Evolutionary conservation across 2,329 filamentous ascomycete genomes (phyloP).

Genomic region (Ambrosiella xylebori): DNA sequence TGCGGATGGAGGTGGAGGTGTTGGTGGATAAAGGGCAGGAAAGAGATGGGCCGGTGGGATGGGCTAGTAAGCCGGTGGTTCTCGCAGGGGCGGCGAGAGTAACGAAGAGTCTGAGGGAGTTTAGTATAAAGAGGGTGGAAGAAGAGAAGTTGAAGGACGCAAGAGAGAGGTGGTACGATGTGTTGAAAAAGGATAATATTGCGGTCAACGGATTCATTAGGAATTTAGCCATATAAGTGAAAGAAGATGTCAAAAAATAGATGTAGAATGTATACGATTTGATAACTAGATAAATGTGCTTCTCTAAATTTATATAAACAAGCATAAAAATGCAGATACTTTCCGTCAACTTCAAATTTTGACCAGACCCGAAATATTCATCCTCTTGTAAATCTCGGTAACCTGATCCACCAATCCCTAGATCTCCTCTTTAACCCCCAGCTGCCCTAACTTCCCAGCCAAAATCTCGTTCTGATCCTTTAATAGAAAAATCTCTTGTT

Average conservation of each 20-base stretch:
- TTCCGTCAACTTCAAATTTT: not conserved
- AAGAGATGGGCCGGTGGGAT: constrained; percentile 51
- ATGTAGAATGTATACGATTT: not conserved
- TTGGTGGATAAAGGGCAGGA: constrained; percentile 20
- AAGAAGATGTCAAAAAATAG: not conserved
- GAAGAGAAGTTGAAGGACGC: not conserved
- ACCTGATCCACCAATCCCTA: not conserved
- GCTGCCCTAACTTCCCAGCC: constrained; percentile 34
- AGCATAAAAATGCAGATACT: not conserved
- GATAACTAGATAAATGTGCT: not conserved
- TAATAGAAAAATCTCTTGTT: constrained; percentile 36
- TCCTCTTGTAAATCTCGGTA: not conserved
- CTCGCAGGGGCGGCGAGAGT: constrained; percentile 42
- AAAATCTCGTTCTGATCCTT: constrained; percentile 43
- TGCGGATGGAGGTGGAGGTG: constrained; percentile 12
- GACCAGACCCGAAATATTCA: not conserved
- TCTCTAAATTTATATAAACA: not conserved
- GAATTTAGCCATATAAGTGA: not conserved
- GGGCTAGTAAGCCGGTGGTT: constrained; percentile 49
- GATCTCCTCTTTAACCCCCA: constrained; percentile 17
- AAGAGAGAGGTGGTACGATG: constrained; percentile 13
- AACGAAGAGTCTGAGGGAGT: constrained; percentile 23
- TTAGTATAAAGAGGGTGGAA: constrained; percentile 16
- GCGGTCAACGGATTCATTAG: not conserved
- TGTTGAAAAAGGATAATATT: constrained; percentile 6